phyloP scores from a whole-genome alignment of 2,329 filamentous ascomycete species.

The Colletotrichum graminicola region DNA sequence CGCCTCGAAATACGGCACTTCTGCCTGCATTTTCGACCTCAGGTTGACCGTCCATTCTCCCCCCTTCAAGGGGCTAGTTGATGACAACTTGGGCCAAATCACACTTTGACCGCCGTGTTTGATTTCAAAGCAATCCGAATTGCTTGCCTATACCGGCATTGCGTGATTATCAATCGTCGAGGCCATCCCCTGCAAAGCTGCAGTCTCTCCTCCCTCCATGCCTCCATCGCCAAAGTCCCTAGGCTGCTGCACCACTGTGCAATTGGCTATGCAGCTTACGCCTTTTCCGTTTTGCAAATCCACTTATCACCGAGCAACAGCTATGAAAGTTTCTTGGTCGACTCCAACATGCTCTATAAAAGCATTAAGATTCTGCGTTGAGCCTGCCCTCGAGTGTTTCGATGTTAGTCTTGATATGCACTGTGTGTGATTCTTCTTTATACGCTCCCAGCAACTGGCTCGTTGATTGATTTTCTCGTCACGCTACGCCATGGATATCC shows the following conservation, averaged over 20 bases:
- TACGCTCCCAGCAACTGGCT: background rate
- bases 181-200: background rate
- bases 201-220: background rate
- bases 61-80: background rate
- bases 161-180: background rate
- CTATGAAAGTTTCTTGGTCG: too few species aligned
- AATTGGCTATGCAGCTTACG: background rate
- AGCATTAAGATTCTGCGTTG: background rate
- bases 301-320: background rate
- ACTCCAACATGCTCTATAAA: background rate
- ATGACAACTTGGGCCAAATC: slow-evolving; percentile 21
- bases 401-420: background rate
- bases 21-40: background rate
- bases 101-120: background rate
- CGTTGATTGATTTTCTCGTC: too few species aligned
- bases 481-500: background rate
- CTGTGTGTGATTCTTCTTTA: background rate
- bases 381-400: too few species aligned
- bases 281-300: background rate
- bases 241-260: background rate
- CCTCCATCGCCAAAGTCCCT: background rate
- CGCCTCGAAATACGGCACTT: slow-evolving; percentile 4
- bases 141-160: background rate
- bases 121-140: background rate
- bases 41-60: slow-evolving; percentile 12